phyloP scores from a whole-genome alignment of 1,139 yeast species.

The Meyerozyma elateridarum region DNA sequence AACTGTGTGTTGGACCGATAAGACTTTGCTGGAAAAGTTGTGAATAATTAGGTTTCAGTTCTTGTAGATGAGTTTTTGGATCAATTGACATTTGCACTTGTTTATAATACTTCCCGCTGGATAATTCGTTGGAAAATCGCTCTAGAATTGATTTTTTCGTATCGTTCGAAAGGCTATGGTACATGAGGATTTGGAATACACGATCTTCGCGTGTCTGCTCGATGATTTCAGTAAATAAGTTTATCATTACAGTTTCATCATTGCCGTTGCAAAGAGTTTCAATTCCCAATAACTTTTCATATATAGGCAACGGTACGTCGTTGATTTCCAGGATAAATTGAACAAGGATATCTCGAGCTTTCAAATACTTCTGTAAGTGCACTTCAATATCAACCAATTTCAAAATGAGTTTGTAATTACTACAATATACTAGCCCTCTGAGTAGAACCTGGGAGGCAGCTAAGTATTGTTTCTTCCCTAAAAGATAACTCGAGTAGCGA shows the following conservation, averaged over 20 bases:
- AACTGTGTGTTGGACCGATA: slow-evolving; percentile 8
- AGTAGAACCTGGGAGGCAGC: slow-evolving; percentile 34
- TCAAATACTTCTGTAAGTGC: slow-evolving; percentile 23
- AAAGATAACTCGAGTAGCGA: slow-evolving; percentile 47
- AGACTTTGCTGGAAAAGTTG: not conserved
- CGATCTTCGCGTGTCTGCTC: not conserved
- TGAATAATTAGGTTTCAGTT: too few species aligned
- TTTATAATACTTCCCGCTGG: not conserved
- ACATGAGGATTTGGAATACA: not conserved
- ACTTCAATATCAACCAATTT: slow-evolving; percentile 40
- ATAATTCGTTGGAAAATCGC: not conserved
- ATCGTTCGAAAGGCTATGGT: not conserved
- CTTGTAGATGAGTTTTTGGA: too few species aligned
- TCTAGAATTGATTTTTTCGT: not conserved
- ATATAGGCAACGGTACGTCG: slow-evolving; percentile 30
- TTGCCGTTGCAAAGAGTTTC: slow-evolving; percentile 26
- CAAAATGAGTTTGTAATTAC: slow-evolving; percentile 22
- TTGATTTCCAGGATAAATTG: slow-evolving; percentile 23
- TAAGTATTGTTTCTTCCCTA: slow-evolving; percentile 23
- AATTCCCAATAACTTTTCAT: slow-evolving; percentile 33
- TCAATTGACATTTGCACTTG: too few species aligned
- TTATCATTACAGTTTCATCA: slow-evolving; percentile 13
- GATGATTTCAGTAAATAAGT: not conserved
- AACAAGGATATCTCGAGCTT: slow-evolving; percentile 34
- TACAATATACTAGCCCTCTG: slow-evolving; percentile 26